Evolutionary conservation across 495 filamentous ascomycete species (phyloP).

Genomic region (Annulohypoxylon moriforme): DNA sequence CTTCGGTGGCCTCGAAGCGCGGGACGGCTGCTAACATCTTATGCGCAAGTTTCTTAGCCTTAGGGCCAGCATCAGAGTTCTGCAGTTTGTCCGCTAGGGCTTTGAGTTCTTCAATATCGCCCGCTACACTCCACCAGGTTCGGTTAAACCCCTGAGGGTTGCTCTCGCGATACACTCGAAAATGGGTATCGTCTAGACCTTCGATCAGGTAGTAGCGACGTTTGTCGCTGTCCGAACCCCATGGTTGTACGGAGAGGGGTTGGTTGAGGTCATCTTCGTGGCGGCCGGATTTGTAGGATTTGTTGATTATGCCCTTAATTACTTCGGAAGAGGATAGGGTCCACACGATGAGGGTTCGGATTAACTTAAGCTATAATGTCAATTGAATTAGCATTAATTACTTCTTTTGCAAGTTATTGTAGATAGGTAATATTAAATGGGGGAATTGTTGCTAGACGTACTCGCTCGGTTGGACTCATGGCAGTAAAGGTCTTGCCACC

Average conservation of each 20-base stretch:
- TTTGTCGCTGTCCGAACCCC: conserved; percentile 92
- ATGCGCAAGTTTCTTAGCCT: conserved; percentile 79
- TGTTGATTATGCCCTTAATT: conserved; percentile 80
- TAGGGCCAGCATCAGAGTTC: conserved; percentile 77
- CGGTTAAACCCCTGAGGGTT: conserved; percentile 80
- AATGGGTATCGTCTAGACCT: conserved; percentile 91
- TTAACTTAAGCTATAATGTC: conserved; percentile 73
- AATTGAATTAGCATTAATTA: conserved; percentile 30
- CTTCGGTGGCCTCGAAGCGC: conserved; percentile 94
- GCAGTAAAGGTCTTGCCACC: conserved; percentile 80
- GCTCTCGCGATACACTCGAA: conserved; percentile 94
- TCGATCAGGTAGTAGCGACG: conserved; percentile 94
- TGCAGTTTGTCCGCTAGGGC: conserved; percentile 77
- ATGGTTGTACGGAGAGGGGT: conserved; percentile 91
- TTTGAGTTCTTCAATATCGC: conserved; percentile 87
- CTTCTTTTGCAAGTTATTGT: not conserved
- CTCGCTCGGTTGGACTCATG: conserved; percentile 82
- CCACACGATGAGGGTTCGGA: conserved; percentile 88
- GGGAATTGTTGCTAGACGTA: conserved; percentile 62
- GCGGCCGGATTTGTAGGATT: conserved; percentile 88
- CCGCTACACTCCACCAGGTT: conserved; percentile 93
- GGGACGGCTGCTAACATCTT: conserved; percentile 85
- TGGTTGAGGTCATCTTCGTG: conserved; percentile 95
- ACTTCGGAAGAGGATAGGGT: conserved; percentile 89
- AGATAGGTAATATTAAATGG: not conserved